These are phyloP conservation scores for Parascedosporium putredinis DNA, from an alignment of 2,329 filamentous ascomycete species.

Conservation along the genomic window DNA sequence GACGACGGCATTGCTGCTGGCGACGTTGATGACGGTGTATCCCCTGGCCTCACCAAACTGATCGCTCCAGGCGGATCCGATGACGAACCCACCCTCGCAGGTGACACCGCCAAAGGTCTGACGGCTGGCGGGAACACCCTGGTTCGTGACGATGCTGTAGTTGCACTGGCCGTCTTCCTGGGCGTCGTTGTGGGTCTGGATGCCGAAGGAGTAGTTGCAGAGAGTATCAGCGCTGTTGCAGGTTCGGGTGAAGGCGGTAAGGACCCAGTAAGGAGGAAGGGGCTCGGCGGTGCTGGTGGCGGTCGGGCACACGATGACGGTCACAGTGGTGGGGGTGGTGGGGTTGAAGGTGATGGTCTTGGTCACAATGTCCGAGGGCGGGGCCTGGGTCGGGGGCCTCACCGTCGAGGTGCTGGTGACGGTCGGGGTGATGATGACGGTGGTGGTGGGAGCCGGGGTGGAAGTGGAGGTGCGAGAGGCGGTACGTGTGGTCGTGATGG, in stretches of 20 bases:
- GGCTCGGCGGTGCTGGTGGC: not conserved
- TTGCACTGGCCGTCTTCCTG: not conserved
- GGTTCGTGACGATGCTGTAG: not conserved
- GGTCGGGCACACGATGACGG: not conserved
- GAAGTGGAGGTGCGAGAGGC: too few species aligned
- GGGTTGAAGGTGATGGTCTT: not conserved
- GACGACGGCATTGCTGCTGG: too few species aligned
- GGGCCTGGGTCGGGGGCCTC: not conserved
- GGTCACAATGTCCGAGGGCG: not conserved
- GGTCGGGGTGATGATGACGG: not conserved
- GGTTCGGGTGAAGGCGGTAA: not conserved
- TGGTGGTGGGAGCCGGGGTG: not conserved
- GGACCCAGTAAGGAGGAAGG: not conserved
- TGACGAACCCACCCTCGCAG: not conserved
- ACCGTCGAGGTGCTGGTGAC: not conserved
- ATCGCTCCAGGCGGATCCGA: not conserved
- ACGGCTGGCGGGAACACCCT: not conserved
- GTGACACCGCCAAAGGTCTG: not conserved
- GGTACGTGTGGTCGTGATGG: too few species aligned
- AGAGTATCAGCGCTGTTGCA: not conserved
- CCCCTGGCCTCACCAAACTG: not conserved
- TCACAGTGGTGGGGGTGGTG: not conserved
- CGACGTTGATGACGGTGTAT: too few species aligned
- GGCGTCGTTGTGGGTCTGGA: constrained; percentile 10
- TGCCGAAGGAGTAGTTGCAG: not conserved